These are phyloP conservation scores for Vararia minispora DNA, from an alignment of 768 basidiomycete species.

Conservation along the genomic window DNA sequence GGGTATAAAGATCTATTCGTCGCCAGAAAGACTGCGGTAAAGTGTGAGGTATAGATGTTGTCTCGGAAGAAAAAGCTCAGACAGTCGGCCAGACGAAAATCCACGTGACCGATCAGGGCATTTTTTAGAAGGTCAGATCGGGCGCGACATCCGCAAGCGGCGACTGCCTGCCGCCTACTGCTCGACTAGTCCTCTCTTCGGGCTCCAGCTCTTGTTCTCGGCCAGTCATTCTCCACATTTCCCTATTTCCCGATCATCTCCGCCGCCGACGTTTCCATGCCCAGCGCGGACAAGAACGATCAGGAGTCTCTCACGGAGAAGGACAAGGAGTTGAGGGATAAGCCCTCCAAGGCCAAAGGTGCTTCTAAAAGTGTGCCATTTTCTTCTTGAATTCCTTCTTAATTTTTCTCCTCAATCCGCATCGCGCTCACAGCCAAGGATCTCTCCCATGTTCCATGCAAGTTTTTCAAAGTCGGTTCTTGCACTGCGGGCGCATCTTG, in stretches of 20 bases:
- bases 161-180: background rate
- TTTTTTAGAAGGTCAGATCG: slow-evolving; percentile 6
- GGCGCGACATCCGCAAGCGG: too few relatives aligned
- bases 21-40: too few relatives aligned
- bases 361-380: slow-evolving; percentile 17
- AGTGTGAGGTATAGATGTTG: too few relatives aligned
- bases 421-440: slow-evolving; percentile 52
- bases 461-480: slow-evolving; percentile 90
- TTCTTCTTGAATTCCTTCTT: background rate
- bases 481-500: slow-evolving; percentile 92
- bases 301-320: slow-evolving; percentile 10
- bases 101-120: slow-evolving; percentile 1
- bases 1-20: too few relatives aligned
- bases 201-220: background rate
- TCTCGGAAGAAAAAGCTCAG: slow-evolving; percentile 2
- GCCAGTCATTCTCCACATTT: background rate
- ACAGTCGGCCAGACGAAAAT: slow-evolving; percentile 4
- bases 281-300: slow-evolving; percentile 15
- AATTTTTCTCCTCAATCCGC: slow-evolving; percentile 5
- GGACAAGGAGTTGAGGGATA: slow-evolving; percentile 14
- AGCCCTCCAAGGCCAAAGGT: slow-evolving; percentile 15
- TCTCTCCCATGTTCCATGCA: slow-evolving; percentile 93
- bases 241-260: background rate
- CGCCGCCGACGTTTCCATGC: slow-evolving; percentile 7
- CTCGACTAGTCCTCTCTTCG: background rate